Evolutionary conservation across 1,284 basidiomycete genomes (phyloP).

Genomic region (Papiliotrema nemorosa): DNA sequence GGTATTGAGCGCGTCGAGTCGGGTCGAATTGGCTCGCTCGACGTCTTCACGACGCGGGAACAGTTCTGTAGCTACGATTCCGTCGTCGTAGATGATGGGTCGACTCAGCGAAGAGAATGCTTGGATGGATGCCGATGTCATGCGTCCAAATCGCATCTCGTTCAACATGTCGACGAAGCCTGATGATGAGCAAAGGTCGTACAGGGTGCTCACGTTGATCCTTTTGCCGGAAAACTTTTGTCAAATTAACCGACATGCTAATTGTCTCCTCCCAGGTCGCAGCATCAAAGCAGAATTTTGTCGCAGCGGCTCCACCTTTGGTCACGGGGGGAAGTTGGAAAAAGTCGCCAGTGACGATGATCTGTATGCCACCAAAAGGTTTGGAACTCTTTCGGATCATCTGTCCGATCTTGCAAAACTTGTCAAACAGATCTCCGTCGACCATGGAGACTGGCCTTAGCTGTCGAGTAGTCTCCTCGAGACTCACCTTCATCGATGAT

Average conservation of each 20-base stretch:
- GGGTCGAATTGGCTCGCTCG: slow-evolving; percentile 65
- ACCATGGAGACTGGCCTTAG: slow-evolving; percentile 83
- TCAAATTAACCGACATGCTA: slow-evolving; percentile 73
- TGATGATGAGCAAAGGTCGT: slow-evolving; percentile 34
- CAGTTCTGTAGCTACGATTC: slow-evolving; percentile 76
- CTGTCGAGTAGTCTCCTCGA: not conserved
- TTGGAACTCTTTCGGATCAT: slow-evolving; percentile 57
- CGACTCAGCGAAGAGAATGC: slow-evolving; percentile 64
- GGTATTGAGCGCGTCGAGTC: slow-evolving; percentile 54
- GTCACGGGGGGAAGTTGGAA: slow-evolving; percentile 93
- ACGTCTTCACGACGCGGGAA: slow-evolving; percentile 82
- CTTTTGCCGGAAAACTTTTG: slow-evolving; percentile 75
- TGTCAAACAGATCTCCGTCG: slow-evolving; percentile 69
- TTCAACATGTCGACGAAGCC: slow-evolving; percentile 88
- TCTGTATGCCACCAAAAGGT: slow-evolving; percentile 94
- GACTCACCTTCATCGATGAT: slow-evolving; percentile 87
- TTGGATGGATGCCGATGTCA: slow-evolving; percentile 58
- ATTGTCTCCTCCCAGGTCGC: slow-evolving; percentile 75
- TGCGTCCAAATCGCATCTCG: slow-evolving; percentile 77
- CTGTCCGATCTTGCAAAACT: slow-evolving; percentile 47
- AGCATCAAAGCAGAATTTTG: slow-evolving; percentile 83
- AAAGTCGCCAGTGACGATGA: slow-evolving; percentile 93
- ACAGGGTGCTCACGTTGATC: slow-evolving; percentile 50
- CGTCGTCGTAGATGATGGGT: slow-evolving; percentile 58
- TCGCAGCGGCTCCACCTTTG: slow-evolving; percentile 51